Base-by-base conservation (phyloP, 2,329 filamentous ascomycete species). In the Talaromyces sp. region DNA sequence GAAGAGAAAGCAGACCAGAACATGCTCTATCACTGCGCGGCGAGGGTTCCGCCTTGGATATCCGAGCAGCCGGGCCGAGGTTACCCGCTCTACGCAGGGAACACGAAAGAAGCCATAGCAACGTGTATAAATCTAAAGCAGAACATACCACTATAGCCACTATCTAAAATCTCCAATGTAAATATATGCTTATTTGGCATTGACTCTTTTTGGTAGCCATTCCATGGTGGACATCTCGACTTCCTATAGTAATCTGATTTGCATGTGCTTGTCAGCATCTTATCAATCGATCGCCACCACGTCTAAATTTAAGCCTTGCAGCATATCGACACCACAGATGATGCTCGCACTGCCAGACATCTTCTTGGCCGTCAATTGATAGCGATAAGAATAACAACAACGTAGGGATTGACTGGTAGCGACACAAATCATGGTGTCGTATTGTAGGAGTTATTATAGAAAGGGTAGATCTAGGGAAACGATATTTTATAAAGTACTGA, bases 11-110 rank as follows among this genome's bases (percentile, higher is more conserved):
- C 26, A 27, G 26, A 27, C n/a, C n/a, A n/a, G n/a, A n/a, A n/a
- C n/a, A 13, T 41, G 17, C 17, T 17, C 6, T 38, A 52, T 52
- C 58, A 54, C 58, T 62, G 63, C 64, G 66, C 62, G 63, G 58
- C 32, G 31, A 6, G 2, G 41, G 63, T 58, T 64, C 68, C 69
- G 65, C 64, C 62, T 63, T 63, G 61, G 64, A 57, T 68, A 69
- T 69, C 70, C 62, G 57, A 54, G 67, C 64, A 64, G 65, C 59
- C 62, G 63, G 56, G 62, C 71, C 71, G 70, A 72, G 71, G 71
- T 62, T 67, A 62, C 62, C 58, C 59, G 59, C 41, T 43, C 53
- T 6, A 10, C 14, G 11, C 14, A n/a, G 19, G 24, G 26, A 19
- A 35, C 29, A 27, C 26, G 3, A 2, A 19, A 3, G 21, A 10